Base-by-base conservation (phyloP, 23 red algal species). In the Pyropia haitanensis region DNA sequence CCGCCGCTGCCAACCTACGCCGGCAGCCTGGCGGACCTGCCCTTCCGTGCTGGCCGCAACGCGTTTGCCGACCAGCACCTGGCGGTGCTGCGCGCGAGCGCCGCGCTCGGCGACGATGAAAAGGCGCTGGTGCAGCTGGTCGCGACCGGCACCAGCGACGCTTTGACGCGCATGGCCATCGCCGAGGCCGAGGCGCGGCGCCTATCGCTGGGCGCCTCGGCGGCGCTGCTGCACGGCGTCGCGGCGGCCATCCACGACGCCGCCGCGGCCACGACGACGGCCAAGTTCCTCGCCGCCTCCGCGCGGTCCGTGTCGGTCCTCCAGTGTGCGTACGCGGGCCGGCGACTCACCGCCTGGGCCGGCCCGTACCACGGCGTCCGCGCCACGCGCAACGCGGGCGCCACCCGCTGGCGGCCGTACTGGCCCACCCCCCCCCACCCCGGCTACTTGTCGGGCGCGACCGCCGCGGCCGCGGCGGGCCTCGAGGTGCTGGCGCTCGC, bases 311-410 rank as follows among this genome's bases (percentile, higher is more conserved):
- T 77, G 7, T 64, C 19, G 0, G 60, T 77, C 58, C 23, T 77
- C 14, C 73, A 77, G 51, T 77, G 73, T 46, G 73, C 56, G 2
- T 77, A 77, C 50, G 33, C 57, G 8, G 48, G 48, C 3, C 56
- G 49, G 60, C 24, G 53, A 0, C 5, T 77, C 14, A 65, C 31
- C 3, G 73, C 73, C 3, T 77, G 73, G 73, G 55, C 24, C 28
- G 58, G 22, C 2, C 73, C 73, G 44, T 77, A 65, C 62, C 59
- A 61, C 27, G 73, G 73, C 17, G 73, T 77, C 20, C n/a, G 73
- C 6, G 1, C 51, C 29, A 5, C 50, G 1, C 34, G 49, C 0
- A 46, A 46, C 10, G 10, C 39, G 39, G 39, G 39, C 4, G 39
- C 4, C 39, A 27, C 19, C 21, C 20, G 14, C n/a, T 77, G 74